These are phyloP conservation scores for Vanrija humicola DNA, from an alignment of 1,284 basidiomycete genomes.

Conservation along the genomic window DNA sequence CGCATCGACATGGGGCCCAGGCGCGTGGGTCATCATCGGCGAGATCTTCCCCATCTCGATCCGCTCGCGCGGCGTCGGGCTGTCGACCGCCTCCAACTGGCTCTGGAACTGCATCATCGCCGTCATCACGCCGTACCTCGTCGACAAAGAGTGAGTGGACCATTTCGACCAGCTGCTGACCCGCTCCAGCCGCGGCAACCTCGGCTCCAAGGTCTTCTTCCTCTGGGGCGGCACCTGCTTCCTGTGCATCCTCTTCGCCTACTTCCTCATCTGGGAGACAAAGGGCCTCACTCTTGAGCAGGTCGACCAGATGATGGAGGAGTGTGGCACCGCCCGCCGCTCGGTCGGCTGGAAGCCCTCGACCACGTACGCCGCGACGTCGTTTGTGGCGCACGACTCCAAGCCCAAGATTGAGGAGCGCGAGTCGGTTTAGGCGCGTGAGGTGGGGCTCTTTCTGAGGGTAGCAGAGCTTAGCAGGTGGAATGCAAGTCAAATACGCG, in stretches of 20 bases:
- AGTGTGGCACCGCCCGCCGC: conserved; percentile 33
- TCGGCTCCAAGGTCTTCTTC: conserved; percentile 77
- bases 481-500: no score
- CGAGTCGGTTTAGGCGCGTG: no score
- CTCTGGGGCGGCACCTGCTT: conserved; percentile 67
- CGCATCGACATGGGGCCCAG: conserved; percentile 75
- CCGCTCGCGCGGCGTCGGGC: conserved; percentile 73
- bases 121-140: conserved; percentile 67
- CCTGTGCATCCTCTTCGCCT: conserved; percentile 63
- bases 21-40: conserved; percentile 60
- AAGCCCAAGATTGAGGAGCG: background rate
- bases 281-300: conserved; percentile 70
- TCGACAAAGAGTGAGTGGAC: conserved; percentile 51
- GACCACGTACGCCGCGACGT: conserved; percentile 32
- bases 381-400: background rate
- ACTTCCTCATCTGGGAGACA: conserved; percentile 61
- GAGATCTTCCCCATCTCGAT: conserved; percentile 78
- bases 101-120: conserved; percentile 64
- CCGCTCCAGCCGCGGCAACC: conserved; percentile 45
- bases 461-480: no score
- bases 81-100: conserved; percentile 74
- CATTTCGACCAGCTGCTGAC: no score
- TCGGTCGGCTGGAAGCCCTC: conserved; percentile 43
- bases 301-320: conserved; percentile 74
- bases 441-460: no score